These are phyloP conservation scores for Petunia hybrid DNA, from an alignment of 305 asterid genomes.

Conservation along the genomic window DNA sequence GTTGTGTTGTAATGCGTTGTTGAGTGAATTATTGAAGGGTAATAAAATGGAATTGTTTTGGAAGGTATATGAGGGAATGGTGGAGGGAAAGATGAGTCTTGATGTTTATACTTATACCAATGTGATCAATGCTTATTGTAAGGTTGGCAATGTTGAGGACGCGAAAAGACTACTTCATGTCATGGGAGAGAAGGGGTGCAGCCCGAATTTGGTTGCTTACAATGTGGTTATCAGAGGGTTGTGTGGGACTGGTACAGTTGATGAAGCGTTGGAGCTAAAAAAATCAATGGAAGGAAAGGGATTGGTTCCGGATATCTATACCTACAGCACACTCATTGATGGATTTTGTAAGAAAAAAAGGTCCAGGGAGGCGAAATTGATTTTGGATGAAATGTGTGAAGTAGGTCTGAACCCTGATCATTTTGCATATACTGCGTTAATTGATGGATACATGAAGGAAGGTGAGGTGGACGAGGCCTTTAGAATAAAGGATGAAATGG, in stretches of 20 bases:
- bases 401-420: conserved; percentile 65
- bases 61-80: conserved; percentile 70
- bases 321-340: conserved; percentile 63
- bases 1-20: conserved; percentile 81
- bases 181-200: conserved; percentile 69
- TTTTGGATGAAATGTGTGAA: conserved; percentile 70
- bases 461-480: conserved; percentile 69
- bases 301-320: conserved; percentile 71
- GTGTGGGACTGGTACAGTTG: conserved; percentile 60
- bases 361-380: conserved; percentile 65
- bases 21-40: conserved; percentile 70
- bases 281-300: conserved; percentile 64
- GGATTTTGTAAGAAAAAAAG: conserved; percentile 73
- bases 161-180: conserved; percentile 62
- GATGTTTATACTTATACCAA: conserved; percentile 72
- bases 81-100: conserved; percentile 49
- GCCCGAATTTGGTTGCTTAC: conserved; percentile 66
- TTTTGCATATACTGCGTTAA: conserved; percentile 66
- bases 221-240: conserved; percentile 72
- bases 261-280: conserved; percentile 72
- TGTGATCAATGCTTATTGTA: conserved; percentile 77
- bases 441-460: conserved; percentile 81
- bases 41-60: conserved; percentile 72
- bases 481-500: conserved; percentile 66
- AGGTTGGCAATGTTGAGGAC: conserved; percentile 61